Evolutionary conservation across 2,329 filamentous ascomycete species (phyloP), one percentile per base, ranked within the genome.

Genomic region (Cladophialophora chaetospira): DNA sequence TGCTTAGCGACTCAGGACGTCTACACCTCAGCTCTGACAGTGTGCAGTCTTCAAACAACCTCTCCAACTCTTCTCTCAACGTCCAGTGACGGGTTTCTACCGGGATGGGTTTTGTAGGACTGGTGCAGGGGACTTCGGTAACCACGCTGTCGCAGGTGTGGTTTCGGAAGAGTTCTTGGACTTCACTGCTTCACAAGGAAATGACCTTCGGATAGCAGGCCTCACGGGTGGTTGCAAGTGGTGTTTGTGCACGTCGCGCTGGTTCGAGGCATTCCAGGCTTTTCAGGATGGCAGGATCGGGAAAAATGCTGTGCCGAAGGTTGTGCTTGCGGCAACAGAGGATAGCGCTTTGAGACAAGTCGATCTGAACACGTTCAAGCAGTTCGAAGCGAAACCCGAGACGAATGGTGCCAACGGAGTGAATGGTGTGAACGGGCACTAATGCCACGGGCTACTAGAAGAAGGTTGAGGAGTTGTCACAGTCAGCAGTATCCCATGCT

Each of bases 41-140:
- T 19, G 21, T 38, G 26, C 51, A 66, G 82, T 85, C 36, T 79
- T 85, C 73, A 79, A 79, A 47, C 77, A 82, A 60, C 82, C 83
- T 15, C 77, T 87, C 19, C 70, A 77, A 23, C 72, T 82, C 44
- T 84, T 85, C 73, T 82, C 78, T 40, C 80, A 80, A 49, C 74
- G 76, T 46, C 84, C 83, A 5, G 73, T 82, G 67, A 87, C 84
- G 0, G 84, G 84, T 49, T 86, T 79, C 73, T 78, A 82, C 62
- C 79, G 83, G 51, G 83, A 82, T 57, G 84, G 83, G n/a, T 86
- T 84, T 70, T 87, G 84, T 71, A 74, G 80, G 56, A 78, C 81
- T 2, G 81, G 79, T 4, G 68, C 72, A 2, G 73, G 73, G 11
- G 83, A 87, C 65, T 71, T 70, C 17, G 84, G 84, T 17, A 86